phyloP scores from a whole-genome alignment of 2,329 filamentous ascomycete species.

The Cordyceps cicadae region DNA sequence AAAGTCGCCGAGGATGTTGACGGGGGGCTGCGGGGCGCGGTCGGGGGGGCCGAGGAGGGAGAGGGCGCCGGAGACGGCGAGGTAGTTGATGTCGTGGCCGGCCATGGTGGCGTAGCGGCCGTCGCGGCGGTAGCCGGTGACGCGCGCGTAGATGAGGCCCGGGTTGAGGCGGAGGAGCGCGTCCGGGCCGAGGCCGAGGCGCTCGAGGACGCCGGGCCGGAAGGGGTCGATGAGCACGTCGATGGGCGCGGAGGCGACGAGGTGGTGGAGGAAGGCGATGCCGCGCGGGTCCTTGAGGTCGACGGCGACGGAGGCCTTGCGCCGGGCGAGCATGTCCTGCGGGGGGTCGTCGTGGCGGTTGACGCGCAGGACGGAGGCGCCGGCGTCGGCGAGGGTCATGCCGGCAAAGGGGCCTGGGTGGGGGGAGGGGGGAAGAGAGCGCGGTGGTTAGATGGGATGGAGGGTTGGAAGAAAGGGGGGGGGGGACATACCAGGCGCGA shows the following conservation, averaged over 20 bases:
- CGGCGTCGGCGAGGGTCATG: conserved; percentile 81
- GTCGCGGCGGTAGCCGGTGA: conserved; percentile 85
- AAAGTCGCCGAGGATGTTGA: conserved; percentile 83
- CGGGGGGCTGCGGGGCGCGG: conserved; percentile 68
- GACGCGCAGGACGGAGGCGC: conserved; percentile 78
- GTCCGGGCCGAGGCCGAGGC: conserved; percentile 66
- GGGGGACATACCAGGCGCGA: conserved; percentile 47
- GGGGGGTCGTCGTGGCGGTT: conserved; percentile 52
- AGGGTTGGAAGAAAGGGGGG: not conserved
- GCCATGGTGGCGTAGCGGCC: conserved; percentile 83
- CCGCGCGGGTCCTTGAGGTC: conserved; percentile 65
- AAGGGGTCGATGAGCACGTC: conserved; percentile 92
- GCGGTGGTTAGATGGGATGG: not conserved
- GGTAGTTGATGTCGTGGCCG: conserved; percentile 94
- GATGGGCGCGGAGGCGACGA: conserved; percentile 57
- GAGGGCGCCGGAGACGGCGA: conserved; percentile 76
- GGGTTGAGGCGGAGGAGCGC: conserved; percentile 61
- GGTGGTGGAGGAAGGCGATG: conserved; percentile 54
- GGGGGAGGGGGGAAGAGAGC: not conserved
- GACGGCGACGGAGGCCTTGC: conserved; percentile 72
- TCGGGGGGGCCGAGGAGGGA: conserved; percentile 63
- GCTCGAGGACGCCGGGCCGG: conserved; percentile 83
- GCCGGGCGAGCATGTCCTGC: conserved; percentile 66
- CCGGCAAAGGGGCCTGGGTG: conserved; percentile 72
- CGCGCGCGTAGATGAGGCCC: conserved; percentile 68